phyloP scores from a whole-genome alignment of 2,329 filamentous ascomycete genomes.

The Drechslerella coelobrocha region DNA sequence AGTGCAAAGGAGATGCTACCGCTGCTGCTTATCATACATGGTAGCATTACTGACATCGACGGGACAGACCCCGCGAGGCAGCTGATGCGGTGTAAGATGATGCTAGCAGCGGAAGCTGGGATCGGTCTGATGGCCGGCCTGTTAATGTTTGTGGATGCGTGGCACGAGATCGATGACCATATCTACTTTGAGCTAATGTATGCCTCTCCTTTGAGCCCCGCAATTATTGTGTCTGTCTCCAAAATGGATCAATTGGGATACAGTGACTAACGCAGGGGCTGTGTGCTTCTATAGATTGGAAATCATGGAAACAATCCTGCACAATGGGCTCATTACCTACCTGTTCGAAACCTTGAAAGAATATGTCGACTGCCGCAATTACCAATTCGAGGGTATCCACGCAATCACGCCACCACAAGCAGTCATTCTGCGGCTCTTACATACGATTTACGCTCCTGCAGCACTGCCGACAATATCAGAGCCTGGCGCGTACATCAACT shows the following conservation, averaged over 20 bases:
- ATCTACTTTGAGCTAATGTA: constrained; percentile 55
- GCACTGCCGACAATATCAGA: constrained; percentile 47
- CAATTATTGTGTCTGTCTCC: too few relatives aligned
- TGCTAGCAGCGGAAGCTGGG: constrained; percentile 54
- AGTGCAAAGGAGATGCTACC: constrained; percentile 55
- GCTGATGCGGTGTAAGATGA: constrained; percentile 55
- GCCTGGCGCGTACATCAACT: constrained; percentile 44
- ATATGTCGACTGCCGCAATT: constrained; percentile 51
- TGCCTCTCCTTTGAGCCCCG: constrained; percentile 15
- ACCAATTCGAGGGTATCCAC: constrained; percentile 46
- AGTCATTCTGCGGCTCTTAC: constrained; percentile 37
- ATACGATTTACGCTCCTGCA: constrained; percentile 45
- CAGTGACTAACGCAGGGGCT: too few relatives aligned
- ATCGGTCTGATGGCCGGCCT: constrained; percentile 53
- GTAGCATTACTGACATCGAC: constrained; percentile 53
- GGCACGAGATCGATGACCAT: constrained; percentile 55
- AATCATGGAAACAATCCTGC: constrained; percentile 55
- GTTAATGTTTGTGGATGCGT: constrained; percentile 54
- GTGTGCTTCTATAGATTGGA: too few relatives aligned
- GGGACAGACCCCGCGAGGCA: constrained; percentile 55
- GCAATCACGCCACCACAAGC: constrained; percentile 46
- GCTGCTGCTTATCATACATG: constrained; percentile 54
- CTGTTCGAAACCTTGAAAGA: constrained; percentile 55
- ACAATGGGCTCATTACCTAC: constrained; percentile 55
- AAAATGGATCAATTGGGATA: too few relatives aligned